These are phyloP conservation scores for Peronosclerospora sorghi DNA, from an alignment of 352 stramenopile genomes.

Conservation along the genomic window DNA sequence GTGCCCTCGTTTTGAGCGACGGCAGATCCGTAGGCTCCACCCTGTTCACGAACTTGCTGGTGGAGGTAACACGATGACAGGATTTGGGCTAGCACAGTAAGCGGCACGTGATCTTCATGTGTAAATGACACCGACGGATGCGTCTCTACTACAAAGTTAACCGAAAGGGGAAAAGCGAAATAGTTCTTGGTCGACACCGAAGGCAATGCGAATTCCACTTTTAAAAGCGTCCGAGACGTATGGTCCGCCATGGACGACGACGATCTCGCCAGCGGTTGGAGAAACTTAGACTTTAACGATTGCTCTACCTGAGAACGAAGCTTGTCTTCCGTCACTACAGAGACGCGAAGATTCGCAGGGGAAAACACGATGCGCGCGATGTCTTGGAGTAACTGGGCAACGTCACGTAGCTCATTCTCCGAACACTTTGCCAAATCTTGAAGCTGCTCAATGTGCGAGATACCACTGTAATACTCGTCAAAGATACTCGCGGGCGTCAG, in stretches of 20 bases:
- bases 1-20: slow-evolving; percentile 64
- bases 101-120: slow-evolving; percentile 59
- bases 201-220: slow-evolving; percentile 14
- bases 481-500: slow-evolving; percentile 43
- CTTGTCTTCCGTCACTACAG: slow-evolving; percentile 67
- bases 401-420: slow-evolving; percentile 46
- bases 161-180: slow-evolving; percentile 66
- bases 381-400: slow-evolving; percentile 44
- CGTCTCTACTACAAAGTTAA: slow-evolving; percentile 79
- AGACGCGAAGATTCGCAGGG: slow-evolving; percentile 42
- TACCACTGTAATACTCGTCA: slow-evolving; percentile 56
- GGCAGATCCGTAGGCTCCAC: slow-evolving; percentile 64
- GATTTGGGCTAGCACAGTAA: slow-evolving; percentile 69
- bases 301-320: slow-evolving; percentile 38
- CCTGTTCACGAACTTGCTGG: slow-evolving; percentile 70
- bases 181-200: slow-evolving; percentile 35
- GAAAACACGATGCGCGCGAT: slow-evolving; percentile 52
- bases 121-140: slow-evolving; percentile 61
- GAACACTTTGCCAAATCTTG: slow-evolving; percentile 60
- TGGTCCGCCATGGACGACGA: slow-evolving; percentile 5
- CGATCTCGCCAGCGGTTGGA: slow-evolving; percentile 28
- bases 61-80: slow-evolving; percentile 79
- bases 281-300: slow-evolving; percentile 30
- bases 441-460: slow-evolving; percentile 67
- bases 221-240: slow-evolving; percentile 10